Conservation (phyloP, 306 rosid species). For the Glycyrrhiza uralensis region DNA sequence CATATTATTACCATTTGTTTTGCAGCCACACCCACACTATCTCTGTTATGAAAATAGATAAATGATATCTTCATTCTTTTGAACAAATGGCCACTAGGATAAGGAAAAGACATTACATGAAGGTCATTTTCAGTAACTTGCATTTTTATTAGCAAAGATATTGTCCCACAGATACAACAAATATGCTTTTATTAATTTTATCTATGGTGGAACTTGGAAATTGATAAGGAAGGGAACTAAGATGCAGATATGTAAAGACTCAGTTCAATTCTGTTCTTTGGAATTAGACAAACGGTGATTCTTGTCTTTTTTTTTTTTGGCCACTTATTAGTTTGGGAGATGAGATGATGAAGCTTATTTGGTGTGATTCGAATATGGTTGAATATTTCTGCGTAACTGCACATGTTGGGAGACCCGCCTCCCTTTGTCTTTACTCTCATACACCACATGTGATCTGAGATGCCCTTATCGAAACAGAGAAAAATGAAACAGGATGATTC, state of each 20-base stretch:
- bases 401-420: slow-evolving; percentile 39
- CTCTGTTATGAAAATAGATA: neutral
- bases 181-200: neutral
- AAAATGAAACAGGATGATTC: slow-evolving; percentile 19
- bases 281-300: slow-evolving; percentile 6
- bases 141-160: neutral
- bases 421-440: slow-evolving; percentile 22
- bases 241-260: neutral
- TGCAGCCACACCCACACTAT: too few species aligned
- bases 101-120: neutral
- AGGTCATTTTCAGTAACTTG: neutral
- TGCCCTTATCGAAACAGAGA: slow-evolving; percentile 1
- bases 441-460: slow-evolving; percentile 32
- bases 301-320: neutral
- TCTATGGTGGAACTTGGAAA: neutral
- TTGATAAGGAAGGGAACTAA: neutral
- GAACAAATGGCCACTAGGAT: neutral
- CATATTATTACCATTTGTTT: too few species aligned
- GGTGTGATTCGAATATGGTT: neutral
- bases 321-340: too few species aligned
- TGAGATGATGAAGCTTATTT: neutral
- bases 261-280: neutral
- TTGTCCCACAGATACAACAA: slow-evolving; percentile 5
- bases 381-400: slow-evolving; percentile 3
- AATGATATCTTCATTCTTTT: neutral